A percentile compares a stretch with the other conserved stretches of the same genome.
Evolutionary conservation across 2,329 filamentous ascomycete species (phyloP).

Genomic region (Apiospora malaysiana): DNA sequence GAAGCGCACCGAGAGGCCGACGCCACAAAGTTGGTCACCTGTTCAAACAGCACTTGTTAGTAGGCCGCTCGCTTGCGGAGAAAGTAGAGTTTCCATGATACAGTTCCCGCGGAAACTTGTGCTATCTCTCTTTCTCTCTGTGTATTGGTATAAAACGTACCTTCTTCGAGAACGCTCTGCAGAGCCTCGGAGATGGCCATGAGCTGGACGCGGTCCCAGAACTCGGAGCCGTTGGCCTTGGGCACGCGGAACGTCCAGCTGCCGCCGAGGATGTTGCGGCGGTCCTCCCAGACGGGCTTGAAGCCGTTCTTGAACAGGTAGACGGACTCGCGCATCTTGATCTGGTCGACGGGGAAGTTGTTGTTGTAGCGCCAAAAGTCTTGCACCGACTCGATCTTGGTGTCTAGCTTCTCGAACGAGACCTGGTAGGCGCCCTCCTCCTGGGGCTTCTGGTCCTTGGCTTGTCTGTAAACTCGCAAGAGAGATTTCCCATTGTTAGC

Average conservation of each 20-base stretch:
- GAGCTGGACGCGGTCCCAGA: constrained; percentile 83
- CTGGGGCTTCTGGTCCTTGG: constrained; percentile 50
- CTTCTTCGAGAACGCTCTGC: constrained; percentile 73
- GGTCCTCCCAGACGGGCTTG: constrained; percentile 82
- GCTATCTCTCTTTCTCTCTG: neutral
- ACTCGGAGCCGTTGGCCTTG: constrained; percentile 73
- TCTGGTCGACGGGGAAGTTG: constrained; percentile 77
- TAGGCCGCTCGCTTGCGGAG: neutral
- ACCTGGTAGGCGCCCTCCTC: constrained; percentile 54
- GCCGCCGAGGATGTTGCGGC: constrained; percentile 83
- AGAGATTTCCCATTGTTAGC: neutral
- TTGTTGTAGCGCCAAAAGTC: constrained; percentile 87
- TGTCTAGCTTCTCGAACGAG: constrained; percentile 66
- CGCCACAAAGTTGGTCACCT: constrained; percentile 89
- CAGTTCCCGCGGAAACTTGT: neutral
- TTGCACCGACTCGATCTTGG: constrained; percentile 78
- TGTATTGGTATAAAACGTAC: constrained; percentile 49
- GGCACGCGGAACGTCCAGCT: constrained; percentile 92
- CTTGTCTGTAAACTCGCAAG: constrained; percentile 40
- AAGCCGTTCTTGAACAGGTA: constrained; percentile 83
- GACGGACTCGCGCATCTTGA: constrained; percentile 78
- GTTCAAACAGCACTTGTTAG: constrained; percentile 18
- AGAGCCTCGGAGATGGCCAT: constrained; percentile 84
- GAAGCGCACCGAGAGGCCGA: constrained; percentile 86
- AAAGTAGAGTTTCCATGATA: neutral